phyloP scores from a whole-genome alignment of 129 eudicot genomes.

The carrot (Daucus carota) region DH1_v3.0 NC_030381.2:53059001-53059500 shows the following conservation, averaged over 20 bases:
- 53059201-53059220: no score
- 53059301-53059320: no score
- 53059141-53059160: not conserved
- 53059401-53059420: not conserved
- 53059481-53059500: not conserved
- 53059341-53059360: not conserved
- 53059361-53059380: not conserved
- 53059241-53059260: no score
- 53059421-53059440: not conserved
- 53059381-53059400: not conserved
- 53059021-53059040: not conserved
- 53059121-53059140: not conserved
- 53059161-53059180: not conserved
- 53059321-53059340: no score
- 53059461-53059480: not conserved
- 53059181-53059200: not conserved
- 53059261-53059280: no score
- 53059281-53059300: no score
- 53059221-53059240: no score
- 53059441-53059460: not conserved
- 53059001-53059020: not conserved
- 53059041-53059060: not conserved
- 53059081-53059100: not conserved
- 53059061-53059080: not conserved
- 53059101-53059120: not conserved